phyloP scores from a whole-genome alignment of 2,329 filamentous ascomycete genomes.

The Ceratocystis alfenasii region DNA sequence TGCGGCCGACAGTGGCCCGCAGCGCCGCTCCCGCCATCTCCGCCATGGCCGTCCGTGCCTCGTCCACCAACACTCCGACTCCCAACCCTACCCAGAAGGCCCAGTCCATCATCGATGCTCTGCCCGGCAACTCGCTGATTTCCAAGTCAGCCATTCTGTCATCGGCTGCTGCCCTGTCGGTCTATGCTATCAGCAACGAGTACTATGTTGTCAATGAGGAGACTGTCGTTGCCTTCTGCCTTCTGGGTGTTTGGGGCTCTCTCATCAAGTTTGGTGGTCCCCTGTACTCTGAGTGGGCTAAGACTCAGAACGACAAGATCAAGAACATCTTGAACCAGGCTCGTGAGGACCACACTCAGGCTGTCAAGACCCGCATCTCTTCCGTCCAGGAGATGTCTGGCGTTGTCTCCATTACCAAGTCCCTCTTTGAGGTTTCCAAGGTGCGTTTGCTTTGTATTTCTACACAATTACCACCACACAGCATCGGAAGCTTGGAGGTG shows the following conservation, averaged over 20 bases:
- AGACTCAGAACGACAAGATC: conserved; percentile 81
- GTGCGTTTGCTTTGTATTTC: conserved; percentile 38
- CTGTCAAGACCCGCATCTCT: conserved; percentile 87
- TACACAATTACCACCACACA: too few species aligned
- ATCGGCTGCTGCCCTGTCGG: conserved; percentile 74
- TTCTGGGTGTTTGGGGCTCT: conserved; percentile 84
- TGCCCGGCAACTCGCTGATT: conserved; percentile 82
- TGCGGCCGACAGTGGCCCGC: conserved; percentile 69
- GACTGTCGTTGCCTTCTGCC: conserved; percentile 82
- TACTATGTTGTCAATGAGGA: conserved; percentile 99
- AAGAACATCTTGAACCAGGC: conserved; percentile 90
- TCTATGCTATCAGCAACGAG: conserved; percentile 98
- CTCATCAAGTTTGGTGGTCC: conserved; percentile 91
- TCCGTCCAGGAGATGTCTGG: conserved; percentile 88
- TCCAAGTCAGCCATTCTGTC: conserved; percentile 97
- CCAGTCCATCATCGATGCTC: conserved; percentile 82
- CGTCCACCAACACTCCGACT: conserved; percentile 58
- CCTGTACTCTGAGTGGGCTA: conserved; percentile 83
- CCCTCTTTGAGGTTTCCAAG: conserved; percentile 96
- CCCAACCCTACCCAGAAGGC: conserved; percentile 95
- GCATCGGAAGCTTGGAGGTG: neutral
- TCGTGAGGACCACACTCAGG: conserved; percentile 84
- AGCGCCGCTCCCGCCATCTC: conserved; percentile 63
- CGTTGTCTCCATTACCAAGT: conserved; percentile 94
- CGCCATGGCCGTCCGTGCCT: conserved; percentile 46